phyloP scores from a whole-genome alignment of 768 basidiomycete species.

The Lactifluus echinatus region DNA sequence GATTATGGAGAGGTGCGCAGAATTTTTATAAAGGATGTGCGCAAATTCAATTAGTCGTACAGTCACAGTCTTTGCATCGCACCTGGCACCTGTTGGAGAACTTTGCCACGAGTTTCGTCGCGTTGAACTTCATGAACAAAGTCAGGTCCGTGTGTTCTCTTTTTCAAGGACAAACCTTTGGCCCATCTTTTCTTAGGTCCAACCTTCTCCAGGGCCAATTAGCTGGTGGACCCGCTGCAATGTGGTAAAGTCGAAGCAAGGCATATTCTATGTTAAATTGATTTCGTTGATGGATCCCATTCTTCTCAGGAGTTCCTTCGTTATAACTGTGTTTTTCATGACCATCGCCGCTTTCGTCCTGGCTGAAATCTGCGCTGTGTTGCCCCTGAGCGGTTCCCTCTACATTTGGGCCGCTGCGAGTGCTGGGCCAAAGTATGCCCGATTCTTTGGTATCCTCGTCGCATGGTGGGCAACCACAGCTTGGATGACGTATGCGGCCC shows the following conservation, averaged over 20 bases:
- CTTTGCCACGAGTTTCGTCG: constrained; percentile 81
- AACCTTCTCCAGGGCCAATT: constrained; percentile 75
- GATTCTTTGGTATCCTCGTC: constrained; percentile 83
- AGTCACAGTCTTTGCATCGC: constrained; percentile 69
- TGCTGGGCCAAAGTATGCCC: constrained; percentile 77
- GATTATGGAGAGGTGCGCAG: constrained; percentile 69
- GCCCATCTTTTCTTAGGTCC: constrained; percentile 39
- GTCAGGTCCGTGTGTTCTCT: constrained; percentile 50
- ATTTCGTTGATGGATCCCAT: neutral
- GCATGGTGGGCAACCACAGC: constrained; percentile 93
- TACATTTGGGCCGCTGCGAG: constrained; percentile 94
- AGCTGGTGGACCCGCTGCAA: constrained; percentile 80
- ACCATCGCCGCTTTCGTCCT: constrained; percentile 78
- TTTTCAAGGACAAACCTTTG: neutral
- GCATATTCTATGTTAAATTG: neutral
- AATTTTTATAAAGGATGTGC: neutral
- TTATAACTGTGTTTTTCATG: constrained; percentile 82
- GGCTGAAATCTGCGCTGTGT: constrained; percentile 85
- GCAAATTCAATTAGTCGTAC: neutral
- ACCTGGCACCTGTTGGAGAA: constrained; percentile 77
- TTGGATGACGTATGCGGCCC: constrained; percentile 93
- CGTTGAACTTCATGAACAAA: constrained; percentile 82
- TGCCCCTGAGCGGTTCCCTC: constrained; percentile 83
- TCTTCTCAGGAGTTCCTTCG: constrained; percentile 66
- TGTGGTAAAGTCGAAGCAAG: constrained; percentile 45